Evolutionary conservation across 192 early-diverging fungal species (phyloP), one percentile per base, ranked within the genome.

Genomic region (Coemansia sp.): DNA sequence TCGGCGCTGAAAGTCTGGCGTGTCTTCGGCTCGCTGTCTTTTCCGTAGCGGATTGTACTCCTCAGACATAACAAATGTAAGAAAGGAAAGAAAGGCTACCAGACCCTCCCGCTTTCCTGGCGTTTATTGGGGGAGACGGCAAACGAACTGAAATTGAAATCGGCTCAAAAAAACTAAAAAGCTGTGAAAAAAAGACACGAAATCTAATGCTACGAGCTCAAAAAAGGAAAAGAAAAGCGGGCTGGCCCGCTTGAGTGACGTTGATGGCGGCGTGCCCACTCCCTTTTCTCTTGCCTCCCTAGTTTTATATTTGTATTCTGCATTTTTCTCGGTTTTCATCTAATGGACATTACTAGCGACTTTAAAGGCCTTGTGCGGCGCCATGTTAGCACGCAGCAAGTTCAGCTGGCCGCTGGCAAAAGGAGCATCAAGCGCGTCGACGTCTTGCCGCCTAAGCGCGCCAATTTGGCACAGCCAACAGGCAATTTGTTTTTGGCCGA

Each of bases 401-500:
- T 28, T 4, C 45, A 57, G 31, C 20, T 62, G 28, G 21, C 56
- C 28, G 39, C 36, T n/a, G 21, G 37, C 7, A 50, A 69, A 25
- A 69, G 56, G 59, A 52, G 45, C 62, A 50, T 18, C 16, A 43
- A 42, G 18, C 75, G 75, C 21, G 26, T 47, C 2, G 76, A 80
- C 59, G 68, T 68, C 18, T 64, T 72, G 26, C 73, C 73, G 14
- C 68, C 71, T 12, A 62, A 47, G 37, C 73, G 69, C 43, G 39
- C 60, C 43, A 62, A 72, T 65, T 65, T 75, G 57, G 26, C 69
- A 2, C 78, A 61, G 20, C 73, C 78, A 28, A 25, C 50, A 6
- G 65, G 62, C 53, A 73, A 87, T 65, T 28, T 74, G 50, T 85
- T 86, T 62, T 69, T 85, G 68, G 73, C 84, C 73, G 86, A 88